Percentiles rank a stretch among this genome's conserved stretches.
These are phyloP conservation scores for Peronospora belbahrii DNA, from an alignment of 352 stramenopile genomes.

Conservation along the genomic window DNA sequence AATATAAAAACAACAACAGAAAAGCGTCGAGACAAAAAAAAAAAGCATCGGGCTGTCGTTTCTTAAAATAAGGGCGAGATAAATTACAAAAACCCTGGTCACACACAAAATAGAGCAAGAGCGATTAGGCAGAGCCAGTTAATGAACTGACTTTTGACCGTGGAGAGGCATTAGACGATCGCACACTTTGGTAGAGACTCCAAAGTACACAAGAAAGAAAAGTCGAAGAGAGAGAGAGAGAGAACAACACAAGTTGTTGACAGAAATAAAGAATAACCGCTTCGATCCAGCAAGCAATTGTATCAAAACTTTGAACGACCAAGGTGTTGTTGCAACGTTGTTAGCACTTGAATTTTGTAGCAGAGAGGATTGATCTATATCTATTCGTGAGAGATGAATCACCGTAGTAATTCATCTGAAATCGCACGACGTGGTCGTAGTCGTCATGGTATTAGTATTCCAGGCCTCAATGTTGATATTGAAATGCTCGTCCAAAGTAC, in stretches of 20 bases:
- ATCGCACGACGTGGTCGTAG: constrained; percentile 12
- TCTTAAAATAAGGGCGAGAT: background rate
- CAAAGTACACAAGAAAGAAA: constrained; percentile 29
- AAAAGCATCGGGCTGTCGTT: no score
- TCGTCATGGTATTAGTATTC: constrained; percentile 23
- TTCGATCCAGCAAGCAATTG: no score
- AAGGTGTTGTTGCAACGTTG: no score
- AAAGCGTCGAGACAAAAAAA: background rate
- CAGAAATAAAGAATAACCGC: constrained; percentile 1
- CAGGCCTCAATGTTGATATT: constrained; percentile 65
- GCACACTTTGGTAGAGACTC: constrained; percentile 32
- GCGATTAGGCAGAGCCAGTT: constrained; percentile 21
- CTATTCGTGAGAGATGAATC: no score
- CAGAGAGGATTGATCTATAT: no score
- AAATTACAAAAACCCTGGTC: constrained; percentile 6
- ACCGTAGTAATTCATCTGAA: constrained; percentile 20
- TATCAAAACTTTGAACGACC: no score
- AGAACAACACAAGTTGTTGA: constrained; percentile 3
- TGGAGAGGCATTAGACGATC: constrained; percentile 18
- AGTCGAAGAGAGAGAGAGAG: constrained; percentile 23
- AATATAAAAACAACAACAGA: no score
- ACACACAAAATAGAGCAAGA: constrained; percentile 19
- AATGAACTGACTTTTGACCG: constrained; percentile 21
- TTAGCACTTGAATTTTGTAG: no score
- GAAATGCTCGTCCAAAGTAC: constrained; percentile 80